Evolutionary conservation across 306 rosid genomes (phyloP).

Genomic region (Dryas drummondii): DNA sequence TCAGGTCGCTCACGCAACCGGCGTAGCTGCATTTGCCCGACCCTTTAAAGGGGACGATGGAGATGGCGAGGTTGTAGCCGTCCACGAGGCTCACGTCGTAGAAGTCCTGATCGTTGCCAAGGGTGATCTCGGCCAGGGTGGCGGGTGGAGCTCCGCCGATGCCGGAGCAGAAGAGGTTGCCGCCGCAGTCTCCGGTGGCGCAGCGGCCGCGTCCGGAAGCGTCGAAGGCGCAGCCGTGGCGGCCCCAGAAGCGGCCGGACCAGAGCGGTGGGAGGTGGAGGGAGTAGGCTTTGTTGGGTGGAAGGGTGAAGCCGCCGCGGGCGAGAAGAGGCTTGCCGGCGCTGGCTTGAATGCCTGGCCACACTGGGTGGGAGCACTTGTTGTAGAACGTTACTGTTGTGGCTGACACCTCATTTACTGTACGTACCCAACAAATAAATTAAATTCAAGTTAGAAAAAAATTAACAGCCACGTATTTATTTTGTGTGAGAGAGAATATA

Average conservation of each 20-base stretch:
- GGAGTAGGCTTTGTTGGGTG: slow-evolving; percentile 51
- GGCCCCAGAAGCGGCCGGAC: slow-evolving; percentile 99
- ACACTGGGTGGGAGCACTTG: slow-evolving; percentile 84
- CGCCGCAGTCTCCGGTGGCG: slow-evolving; percentile 96
- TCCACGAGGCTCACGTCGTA: slow-evolving; percentile 94
- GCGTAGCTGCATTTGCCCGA: slow-evolving; percentile 82
- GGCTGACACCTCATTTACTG: slow-evolving; percentile 42
- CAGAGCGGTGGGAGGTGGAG: slow-evolving; percentile 74
- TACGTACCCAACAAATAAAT: neutral
- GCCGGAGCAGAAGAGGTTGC: slow-evolving; percentile 80
- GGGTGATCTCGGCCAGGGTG: slow-evolving; percentile 81
- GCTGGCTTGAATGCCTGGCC: slow-evolving; percentile 93
- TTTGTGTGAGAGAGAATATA: neutral
- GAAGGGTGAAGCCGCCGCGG: slow-evolving; percentile 79
- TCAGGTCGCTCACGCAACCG: slow-evolving; percentile 86
- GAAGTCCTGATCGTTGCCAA: slow-evolving; percentile 82
- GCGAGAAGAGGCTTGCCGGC: slow-evolving; percentile 82
- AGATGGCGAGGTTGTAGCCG: slow-evolving; percentile 82
- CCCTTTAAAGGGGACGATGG: slow-evolving; percentile 68
- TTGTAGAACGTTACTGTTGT: slow-evolving; percentile 50
- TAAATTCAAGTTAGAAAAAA: neutral
- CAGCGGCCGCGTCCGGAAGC: slow-evolving; percentile 72
- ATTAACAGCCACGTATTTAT: neutral
- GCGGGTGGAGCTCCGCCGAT: slow-evolving; percentile 86
- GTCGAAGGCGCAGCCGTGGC: slow-evolving; percentile 88